Evolutionary conservation across 192 early-diverging fungal species (phyloP).

Genomic region (Backusella circina): DNA sequence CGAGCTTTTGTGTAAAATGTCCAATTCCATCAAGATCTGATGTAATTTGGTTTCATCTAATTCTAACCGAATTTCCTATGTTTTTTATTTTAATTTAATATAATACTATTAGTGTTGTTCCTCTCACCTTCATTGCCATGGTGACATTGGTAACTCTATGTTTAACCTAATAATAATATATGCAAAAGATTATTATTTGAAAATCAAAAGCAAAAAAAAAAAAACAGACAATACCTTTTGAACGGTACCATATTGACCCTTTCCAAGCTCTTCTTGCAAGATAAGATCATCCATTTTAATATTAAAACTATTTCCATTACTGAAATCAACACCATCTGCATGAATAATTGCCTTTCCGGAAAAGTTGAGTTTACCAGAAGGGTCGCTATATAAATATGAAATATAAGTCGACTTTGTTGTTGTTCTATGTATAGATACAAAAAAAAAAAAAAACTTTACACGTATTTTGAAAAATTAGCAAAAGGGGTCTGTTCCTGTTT

Average conservation of each 20-base stretch:
- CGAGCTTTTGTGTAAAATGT: constrained; percentile 84
- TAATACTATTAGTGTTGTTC: not conserved
- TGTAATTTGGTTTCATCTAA: constrained; percentile 84
- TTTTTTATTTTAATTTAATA: not conserved
- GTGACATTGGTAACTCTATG: constrained; percentile 81
- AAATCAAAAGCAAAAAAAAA: no score
- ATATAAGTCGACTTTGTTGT: no score
- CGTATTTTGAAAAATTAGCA: constrained; percentile 63
- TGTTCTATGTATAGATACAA: no score
- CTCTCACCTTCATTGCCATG: constrained; percentile 79
- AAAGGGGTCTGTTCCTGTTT: constrained; percentile 49
- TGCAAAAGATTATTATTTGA: not conserved
- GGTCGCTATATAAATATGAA: constrained; percentile 60
- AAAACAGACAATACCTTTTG: constrained; percentile 56
- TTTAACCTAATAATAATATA: constrained; percentile 44
- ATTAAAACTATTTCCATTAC: constrained; percentile 80
- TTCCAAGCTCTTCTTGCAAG: constrained; percentile 76
- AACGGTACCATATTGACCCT: constrained; percentile 93
- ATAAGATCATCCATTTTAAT: constrained; percentile 86
- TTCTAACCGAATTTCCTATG: constrained; percentile 83
- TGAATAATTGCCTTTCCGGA: constrained; percentile 89
- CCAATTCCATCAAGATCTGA: constrained; percentile 95
- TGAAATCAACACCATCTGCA: constrained; percentile 89
- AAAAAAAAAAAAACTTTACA: constrained; percentile 54
- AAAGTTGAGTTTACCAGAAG: constrained; percentile 86